Conservation (phyloP, 345 rosid species). For the Acer yangbiense region DNA sequence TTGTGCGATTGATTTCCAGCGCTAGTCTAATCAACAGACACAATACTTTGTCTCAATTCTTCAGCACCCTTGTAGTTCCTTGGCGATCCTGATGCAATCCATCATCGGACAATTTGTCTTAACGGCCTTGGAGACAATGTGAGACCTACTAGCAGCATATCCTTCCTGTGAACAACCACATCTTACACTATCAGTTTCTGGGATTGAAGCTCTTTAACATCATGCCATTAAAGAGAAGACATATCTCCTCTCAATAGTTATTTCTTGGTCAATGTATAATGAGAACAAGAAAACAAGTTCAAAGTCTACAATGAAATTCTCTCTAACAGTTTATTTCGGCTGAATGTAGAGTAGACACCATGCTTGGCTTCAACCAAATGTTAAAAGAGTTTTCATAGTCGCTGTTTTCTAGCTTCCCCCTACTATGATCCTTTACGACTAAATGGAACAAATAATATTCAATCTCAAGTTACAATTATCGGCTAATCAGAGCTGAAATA, state of each 20-base stretch:
- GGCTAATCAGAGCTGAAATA: not conserved
- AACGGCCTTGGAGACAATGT: conserved; percentile 66
- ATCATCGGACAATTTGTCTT: conserved; percentile 78
- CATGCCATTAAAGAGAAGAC: not conserved
- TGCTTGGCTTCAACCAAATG: not conserved
- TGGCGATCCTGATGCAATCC: conserved; percentile 56
- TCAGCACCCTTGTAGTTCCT: conserved; percentile 28
- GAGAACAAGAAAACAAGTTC: not conserved
- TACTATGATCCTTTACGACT: not conserved
- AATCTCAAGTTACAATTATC: not conserved
- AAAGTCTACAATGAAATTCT: not conserved
- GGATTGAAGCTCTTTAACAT: not conserved
- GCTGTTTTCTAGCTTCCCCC: not conserved
- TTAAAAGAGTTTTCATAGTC: not conserved
- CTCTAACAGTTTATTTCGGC: not conserved
- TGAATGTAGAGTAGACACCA: not conserved
- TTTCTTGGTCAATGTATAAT: not conserved
- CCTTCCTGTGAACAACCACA: conserved; percentile 73
- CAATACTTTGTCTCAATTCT: not conserved
- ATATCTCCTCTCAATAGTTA: not conserved
- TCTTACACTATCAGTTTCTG: not conserved
- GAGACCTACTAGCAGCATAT: conserved; percentile 73
- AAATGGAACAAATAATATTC: not conserved
- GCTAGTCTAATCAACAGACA: not conserved
- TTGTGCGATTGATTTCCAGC: not conserved